Conservation (phyloP, 345 rosid genomes). For the Heritiera littoralis region DNA sequence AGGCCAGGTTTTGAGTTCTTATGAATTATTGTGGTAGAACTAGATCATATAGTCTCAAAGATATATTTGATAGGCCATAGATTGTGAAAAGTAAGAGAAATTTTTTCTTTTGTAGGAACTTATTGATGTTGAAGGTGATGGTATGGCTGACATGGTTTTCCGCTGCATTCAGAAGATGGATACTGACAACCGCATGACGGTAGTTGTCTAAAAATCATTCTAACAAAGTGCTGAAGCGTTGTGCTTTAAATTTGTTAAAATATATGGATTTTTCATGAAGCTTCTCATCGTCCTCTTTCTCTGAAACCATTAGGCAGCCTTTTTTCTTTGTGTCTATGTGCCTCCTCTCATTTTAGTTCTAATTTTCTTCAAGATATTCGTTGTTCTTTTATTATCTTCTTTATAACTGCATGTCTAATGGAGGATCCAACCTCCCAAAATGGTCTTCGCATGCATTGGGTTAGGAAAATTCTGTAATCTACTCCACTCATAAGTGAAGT, state of each 20-base stretch:
- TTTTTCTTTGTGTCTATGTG: neutral
- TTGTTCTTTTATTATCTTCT: neutral
- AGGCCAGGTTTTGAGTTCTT: neutral
- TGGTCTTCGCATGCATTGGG: neutral
- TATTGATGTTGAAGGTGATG: constrained; percentile 98
- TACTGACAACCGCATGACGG: constrained; percentile 95
- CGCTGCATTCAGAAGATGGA: constrained; percentile 99
- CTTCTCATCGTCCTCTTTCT: neutral
- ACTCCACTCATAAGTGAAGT: neutral
- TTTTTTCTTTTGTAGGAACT: constrained; percentile 59
- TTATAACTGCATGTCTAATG: constrained; percentile 1
- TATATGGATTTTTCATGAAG: neutral
- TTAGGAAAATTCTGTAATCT: neutral
- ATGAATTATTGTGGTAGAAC: neutral
- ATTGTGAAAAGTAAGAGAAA: too few species aligned
- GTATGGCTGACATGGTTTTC: constrained; percentile 99
- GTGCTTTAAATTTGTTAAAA: neutral
- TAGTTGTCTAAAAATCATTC: constrained; percentile 26
- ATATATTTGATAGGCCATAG: neutral
- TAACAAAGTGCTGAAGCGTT: neutral
- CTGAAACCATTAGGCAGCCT: neutral
- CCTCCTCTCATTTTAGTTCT: neutral
- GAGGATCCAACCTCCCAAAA: constrained; percentile 1
- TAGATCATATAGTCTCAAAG: neutral
- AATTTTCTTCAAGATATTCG: neutral